phyloP scores from a whole-genome alignment of 2,329 filamentous ascomycete species.

The Trichoderma brevicompactum region DNA sequence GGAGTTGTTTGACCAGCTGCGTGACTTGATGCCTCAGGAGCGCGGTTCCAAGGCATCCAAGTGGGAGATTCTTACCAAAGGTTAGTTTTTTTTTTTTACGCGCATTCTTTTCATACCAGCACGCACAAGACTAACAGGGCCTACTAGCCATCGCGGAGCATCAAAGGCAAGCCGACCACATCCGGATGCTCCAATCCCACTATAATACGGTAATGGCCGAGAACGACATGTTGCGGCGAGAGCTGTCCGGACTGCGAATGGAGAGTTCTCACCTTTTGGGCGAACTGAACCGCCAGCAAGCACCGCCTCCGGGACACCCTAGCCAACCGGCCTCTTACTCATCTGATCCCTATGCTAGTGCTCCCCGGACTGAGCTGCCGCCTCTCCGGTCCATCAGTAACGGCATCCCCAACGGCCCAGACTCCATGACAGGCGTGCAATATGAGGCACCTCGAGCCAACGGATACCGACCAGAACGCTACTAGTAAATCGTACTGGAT shows the following conservation, averaged over 20 bases:
- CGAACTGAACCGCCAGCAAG: conserved; percentile 39
- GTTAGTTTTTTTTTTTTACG: conserved; percentile 51
- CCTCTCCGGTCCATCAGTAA: conserved; percentile 59
- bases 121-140: conserved; percentile 28
- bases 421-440: conserved; percentile 69
- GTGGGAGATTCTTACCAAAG: conserved; percentile 87
- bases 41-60: conserved; percentile 85
- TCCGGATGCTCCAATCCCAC: conserved; percentile 53
- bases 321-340: conserved; percentile 37
- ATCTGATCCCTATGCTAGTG: conserved; percentile 39
- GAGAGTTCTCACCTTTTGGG: conserved; percentile 54
- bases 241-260: conserved; percentile 53
- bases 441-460: conserved; percentile 58
- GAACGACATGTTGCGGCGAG: conserved; percentile 54
- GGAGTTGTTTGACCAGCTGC: conserved; percentile 78
- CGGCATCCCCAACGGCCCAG: conserved; percentile 51
- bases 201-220: conserved; percentile 50
- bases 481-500: conserved; percentile 34
- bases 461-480: conserved; percentile 52
- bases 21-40: conserved; percentile 78
- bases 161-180: conserved; percentile 56
- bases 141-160: conserved; percentile 64
- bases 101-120: not conserved
- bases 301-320: conserved; percentile 34
- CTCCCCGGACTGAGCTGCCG: conserved; percentile 57